Evolutionary conservation across 2,329 filamentous ascomycete genomes (phyloP), one percentile per base, ranked within the genome.

Genomic region (Ramichloridium luteum): DNA sequence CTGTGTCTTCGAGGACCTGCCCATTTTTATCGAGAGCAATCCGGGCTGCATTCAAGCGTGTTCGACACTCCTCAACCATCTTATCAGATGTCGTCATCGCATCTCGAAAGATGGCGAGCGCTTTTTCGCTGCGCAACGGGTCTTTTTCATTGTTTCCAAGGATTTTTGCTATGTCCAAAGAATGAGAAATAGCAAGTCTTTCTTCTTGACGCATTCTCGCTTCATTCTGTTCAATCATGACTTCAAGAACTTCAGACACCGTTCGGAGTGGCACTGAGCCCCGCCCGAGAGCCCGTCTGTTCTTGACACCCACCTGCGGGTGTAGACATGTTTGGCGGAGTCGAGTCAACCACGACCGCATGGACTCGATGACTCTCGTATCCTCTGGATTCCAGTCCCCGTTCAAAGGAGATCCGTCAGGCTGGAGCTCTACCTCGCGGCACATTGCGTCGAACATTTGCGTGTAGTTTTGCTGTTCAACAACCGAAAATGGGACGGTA

Each of bases 151-250:
- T 74, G 46, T 85, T 84, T 38, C 88, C 85, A 23, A 80, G 65
- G 3, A 94, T 59, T 44, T 94, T 86, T 0, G 83, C 88, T 33
- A 74, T 67, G 11, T 68, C 70, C 27, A 93, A 60, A 39, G 72
- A 74, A 5, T 93, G 62, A 28, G 78, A 65, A 2, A 67, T 59
- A 31, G 83, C 70, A 2, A 65, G 60, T 31, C 84, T 72, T 48
- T 90, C 77, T 36, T 88, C 77, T 0, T 67, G 58, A 31, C 77
- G 71, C 35, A 88, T 70, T 1, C 59, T 53, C 4, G 62, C 63
- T 35, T 88, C 80, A 26, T 79, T 85, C 48, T 88, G 77, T 34
- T 93, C 84, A 36, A 94, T 78, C 88, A 98, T 94, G 4, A 78
- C 75, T 41, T 84, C 77, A 8, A 98, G 63, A 1, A 96, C 88